Evolutionary conservation across 495 filamentous ascomycete genomes (phyloP).

Genomic region (Penicilliopsis zonata): DNA sequence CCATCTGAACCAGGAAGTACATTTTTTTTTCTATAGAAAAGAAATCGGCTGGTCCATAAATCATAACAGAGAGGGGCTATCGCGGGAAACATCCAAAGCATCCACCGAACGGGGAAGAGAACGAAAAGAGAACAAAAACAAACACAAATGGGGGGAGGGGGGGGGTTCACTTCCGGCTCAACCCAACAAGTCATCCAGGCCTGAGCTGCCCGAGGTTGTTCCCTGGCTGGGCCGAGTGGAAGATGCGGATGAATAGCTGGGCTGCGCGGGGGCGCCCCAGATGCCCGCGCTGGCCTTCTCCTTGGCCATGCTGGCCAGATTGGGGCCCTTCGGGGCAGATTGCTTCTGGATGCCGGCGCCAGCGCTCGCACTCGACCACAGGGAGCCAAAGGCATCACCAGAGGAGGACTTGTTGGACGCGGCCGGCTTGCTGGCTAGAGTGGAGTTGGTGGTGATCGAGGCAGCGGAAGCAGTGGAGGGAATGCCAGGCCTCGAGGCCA

Average conservation of each 20-base stretch:
- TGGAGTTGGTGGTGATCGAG: conserved; percentile 22
- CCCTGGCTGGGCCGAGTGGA: conserved; percentile 17
- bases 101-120: not conserved
- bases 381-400: conserved; percentile 75
- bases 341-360: conserved; percentile 60
- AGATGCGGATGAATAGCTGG: conserved; percentile 15
- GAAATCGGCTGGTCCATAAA: too few relatives aligned
- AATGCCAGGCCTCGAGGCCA: conserved; percentile 17
- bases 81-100: too few relatives aligned
- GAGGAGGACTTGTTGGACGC: conserved; percentile 44
- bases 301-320: conserved; percentile 84
- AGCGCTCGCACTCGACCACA: conserved; percentile 72
- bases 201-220: conserved; percentile 27
- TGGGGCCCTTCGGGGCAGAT: conserved; percentile 53
- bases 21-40: too few relatives aligned
- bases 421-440: conserved; percentile 28
- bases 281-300: conserved; percentile 90
- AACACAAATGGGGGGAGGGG: too few relatives aligned
- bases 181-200: conserved; percentile 54
- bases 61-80: too few relatives aligned
- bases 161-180: too few relatives aligned
- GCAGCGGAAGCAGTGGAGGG: conserved; percentile 23
- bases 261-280: conserved; percentile 61
- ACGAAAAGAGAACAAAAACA: conserved; percentile 3
- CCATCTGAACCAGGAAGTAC: too few relatives aligned